Conservation (phyloP, 345 rosid species). For the Fremontodendron californicum region DNA sequence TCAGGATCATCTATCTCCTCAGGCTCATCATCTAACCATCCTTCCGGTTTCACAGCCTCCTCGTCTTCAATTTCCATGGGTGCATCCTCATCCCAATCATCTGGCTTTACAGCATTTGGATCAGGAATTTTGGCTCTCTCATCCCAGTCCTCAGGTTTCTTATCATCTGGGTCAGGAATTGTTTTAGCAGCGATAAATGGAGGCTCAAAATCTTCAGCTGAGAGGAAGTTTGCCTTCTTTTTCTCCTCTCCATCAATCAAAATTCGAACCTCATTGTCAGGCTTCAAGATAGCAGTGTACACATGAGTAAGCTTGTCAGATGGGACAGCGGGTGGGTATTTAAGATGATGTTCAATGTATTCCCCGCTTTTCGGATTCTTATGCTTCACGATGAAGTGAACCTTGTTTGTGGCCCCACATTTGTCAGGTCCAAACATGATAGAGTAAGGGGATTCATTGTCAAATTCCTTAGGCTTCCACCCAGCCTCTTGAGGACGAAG, state of each 20-base stretch:
- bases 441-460: conserved; percentile 73
- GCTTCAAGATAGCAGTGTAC: conserved; percentile 73
- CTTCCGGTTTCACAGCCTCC: conserved; percentile 86
- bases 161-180: conserved; percentile 86
- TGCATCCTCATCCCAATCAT: conserved; percentile 95
- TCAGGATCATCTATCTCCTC: conserved; percentile 89
- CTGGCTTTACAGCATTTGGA: conserved; percentile 67
- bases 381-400: conserved; percentile 81
- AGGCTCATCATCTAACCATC: conserved; percentile 89
- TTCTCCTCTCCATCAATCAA: conserved; percentile 80
- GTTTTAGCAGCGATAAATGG: conserved; percentile 73
- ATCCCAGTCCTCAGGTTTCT: conserved; percentile 89
- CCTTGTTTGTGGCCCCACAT: conserved; percentile 85
- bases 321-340: conserved; percentile 75
- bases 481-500: conserved; percentile 76
- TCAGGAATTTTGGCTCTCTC: conserved; percentile 81
- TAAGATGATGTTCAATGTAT: conserved; percentile 75
- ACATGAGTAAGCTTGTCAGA: conserved; percentile 79
- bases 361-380: conserved; percentile 88
- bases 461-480: conserved; percentile 60
- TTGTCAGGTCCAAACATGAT: conserved; percentile 95
- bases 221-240: conserved; percentile 66
- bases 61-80: conserved; percentile 79
- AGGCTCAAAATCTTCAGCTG: conserved; percentile 77
- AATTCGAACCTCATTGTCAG: conserved; percentile 60